Evolutionary conservation across 176 grass and related monocot genomes (phyloP).

Genomic region (Phoenix dactylifera): DNA sequence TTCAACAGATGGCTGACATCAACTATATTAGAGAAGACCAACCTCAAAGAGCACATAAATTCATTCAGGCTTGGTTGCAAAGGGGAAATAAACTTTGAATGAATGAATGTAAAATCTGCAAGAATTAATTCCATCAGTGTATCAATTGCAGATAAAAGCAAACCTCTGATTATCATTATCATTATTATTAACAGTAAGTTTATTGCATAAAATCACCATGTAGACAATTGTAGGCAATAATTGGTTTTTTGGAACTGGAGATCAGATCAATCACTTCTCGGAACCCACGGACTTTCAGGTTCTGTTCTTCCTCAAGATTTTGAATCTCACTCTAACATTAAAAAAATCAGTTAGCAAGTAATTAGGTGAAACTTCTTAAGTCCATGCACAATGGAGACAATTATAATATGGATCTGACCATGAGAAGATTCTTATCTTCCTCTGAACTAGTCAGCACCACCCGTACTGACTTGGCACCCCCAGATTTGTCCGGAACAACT

Average conservation of each 20-base stretch:
- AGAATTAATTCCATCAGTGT: neutral
- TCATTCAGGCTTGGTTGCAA: conserved; percentile 51
- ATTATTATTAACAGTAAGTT: neutral
- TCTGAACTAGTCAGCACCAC: conserved; percentile 70
- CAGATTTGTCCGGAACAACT: conserved; percentile 54
- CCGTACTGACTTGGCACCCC: conserved; percentile 33
- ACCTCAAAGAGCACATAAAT: conserved; percentile 78
- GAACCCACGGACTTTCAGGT: conserved; percentile 67
- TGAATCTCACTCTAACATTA: conserved; percentile 52
- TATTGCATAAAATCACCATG: conserved; percentile 42
- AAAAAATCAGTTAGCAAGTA: neutral
- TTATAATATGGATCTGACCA: conserved; percentile 42
- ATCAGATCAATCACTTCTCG: conserved; percentile 92
- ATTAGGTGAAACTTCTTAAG: too few relatives aligned
- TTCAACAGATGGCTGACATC: conserved; percentile 80
- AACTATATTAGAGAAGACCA: conserved; percentile 73
- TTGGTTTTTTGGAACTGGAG: conserved; percentile 68
- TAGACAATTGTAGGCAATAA: conserved; percentile 76
- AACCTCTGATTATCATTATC: conserved; percentile 5
- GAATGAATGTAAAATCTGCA: conserved; percentile 88
- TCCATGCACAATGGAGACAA: too few relatives aligned
- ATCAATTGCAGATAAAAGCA: conserved; percentile 3
- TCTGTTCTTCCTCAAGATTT: conserved; percentile 56
- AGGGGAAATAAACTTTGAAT: conserved; percentile 75
- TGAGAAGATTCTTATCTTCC: conserved; percentile 78